These are phyloP conservation scores for Lactarius trivialis DNA, from an alignment of 768 basidiomycete species.

Conservation along the genomic window DNA sequence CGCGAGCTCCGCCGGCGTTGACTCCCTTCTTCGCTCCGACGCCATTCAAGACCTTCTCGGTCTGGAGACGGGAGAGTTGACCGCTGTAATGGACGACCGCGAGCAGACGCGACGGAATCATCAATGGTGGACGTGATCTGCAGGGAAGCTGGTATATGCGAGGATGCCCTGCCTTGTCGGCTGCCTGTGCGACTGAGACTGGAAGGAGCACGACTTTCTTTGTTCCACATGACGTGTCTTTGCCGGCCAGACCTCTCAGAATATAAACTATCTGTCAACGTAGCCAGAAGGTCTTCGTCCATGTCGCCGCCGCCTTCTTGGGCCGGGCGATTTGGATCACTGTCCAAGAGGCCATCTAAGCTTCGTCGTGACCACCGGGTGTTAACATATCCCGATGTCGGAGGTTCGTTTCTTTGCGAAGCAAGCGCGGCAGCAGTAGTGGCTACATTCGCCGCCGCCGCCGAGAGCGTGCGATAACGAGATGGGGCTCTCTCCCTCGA, in stretches of 20 bases:
- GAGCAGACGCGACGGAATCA: slow-evolving; percentile 20
- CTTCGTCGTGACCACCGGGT: slow-evolving; percentile 32
- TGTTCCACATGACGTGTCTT: slow-evolving; percentile 65
- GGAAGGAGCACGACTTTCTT: slow-evolving; percentile 37
- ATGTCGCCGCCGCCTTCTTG: slow-evolving; percentile 39
- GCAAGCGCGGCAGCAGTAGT: slow-evolving; percentile 57
- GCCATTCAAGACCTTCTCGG: slow-evolving; percentile 10
- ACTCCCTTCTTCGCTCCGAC: slow-evolving; percentile 9
- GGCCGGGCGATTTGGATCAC: slow-evolving; percentile 18
- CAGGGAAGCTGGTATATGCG: slow-evolving; percentile 31
- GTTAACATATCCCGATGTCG: slow-evolving; percentile 10
- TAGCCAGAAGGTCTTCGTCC: slow-evolving; percentile 47
- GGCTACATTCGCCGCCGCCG: slow-evolving; percentile 66
- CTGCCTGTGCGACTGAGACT: slow-evolving; percentile 33
- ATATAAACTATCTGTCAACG: slow-evolving; percentile 67
- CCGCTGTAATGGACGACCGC: slow-evolving; percentile 44
- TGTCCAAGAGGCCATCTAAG: slow-evolving; percentile 26
- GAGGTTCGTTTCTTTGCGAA: slow-evolving; percentile 48
- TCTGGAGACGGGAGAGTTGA: slow-evolving; percentile 27
- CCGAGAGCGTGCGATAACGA: slow-evolving; percentile 63
- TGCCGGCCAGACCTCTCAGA: slow-evolving; percentile 52
- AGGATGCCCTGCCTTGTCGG: slow-evolving; percentile 22
- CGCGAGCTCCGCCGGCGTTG: slow-evolving; percentile 40
- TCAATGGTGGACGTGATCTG: slow-evolving; percentile 19
- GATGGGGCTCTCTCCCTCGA: slow-evolving; percentile 49